Conservation (phyloP, 2,329 filamentous ascomycete genomes). For the Teratosphaeria zuluensis region DNA sequence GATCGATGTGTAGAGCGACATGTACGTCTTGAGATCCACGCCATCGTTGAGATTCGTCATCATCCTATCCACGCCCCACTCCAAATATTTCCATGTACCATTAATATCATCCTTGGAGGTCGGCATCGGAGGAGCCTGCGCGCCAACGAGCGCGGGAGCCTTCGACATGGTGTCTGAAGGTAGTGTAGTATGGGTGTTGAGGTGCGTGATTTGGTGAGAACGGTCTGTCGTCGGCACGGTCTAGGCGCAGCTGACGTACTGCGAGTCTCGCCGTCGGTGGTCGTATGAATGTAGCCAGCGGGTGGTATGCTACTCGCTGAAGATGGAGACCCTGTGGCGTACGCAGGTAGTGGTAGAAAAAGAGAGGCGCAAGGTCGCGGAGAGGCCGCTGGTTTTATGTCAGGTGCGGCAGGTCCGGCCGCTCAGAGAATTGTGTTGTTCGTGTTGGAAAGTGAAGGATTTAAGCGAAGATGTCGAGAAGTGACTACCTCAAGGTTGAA, state of each 20-base stretch:
- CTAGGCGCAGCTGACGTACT: background rate
- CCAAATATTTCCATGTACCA: conserved; percentile 68
- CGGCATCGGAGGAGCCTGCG: conserved; percentile 22
- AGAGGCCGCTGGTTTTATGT: background rate
- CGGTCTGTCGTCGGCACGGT: background rate
- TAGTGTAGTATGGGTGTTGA: conserved; percentile 1
- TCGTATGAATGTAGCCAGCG: background rate
- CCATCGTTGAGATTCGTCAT: conserved; percentile 88
- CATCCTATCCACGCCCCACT: conserved; percentile 79
- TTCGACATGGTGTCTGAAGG: conserved; percentile 17
- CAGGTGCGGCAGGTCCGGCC: background rate
- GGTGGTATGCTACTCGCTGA: background rate
- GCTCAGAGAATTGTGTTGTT: background rate
- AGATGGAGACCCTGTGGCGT: background rate
- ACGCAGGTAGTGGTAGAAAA: background rate
- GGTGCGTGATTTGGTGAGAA: background rate
- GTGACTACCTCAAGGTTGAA: background rate
- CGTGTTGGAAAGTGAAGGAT: background rate
- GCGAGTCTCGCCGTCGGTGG: background rate
- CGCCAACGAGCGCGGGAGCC: conserved; percentile 4
- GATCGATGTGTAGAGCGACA: conserved; percentile 94
- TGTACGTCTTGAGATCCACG: conserved; percentile 93
- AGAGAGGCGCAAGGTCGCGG: background rate
- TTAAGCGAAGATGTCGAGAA: background rate
- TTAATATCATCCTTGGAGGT: conserved; percentile 29